Base-by-base conservation (phyloP, 768 basidiomycete species). In the Hysterangium stoloniferum region DNA sequence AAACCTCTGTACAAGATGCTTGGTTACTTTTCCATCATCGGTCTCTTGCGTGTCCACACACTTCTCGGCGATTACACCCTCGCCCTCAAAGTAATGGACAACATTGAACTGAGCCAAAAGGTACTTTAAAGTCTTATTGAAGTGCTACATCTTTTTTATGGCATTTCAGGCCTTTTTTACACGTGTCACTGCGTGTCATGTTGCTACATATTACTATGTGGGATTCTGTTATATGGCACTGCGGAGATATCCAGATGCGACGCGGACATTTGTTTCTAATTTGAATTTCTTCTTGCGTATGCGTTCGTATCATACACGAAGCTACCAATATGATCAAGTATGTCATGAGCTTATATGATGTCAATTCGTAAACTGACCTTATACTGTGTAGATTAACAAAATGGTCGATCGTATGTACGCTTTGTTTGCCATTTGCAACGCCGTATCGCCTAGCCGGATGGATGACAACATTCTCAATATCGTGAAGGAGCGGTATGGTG, bases 321-420 rank as follows among this genome's bases (percentile, higher is more conserved):
- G 88, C 62, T 95, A 95, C 64, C 93, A 97, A 63, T 96, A 96
- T 59, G 93, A 96, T 61, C 92, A 94, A 74, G 89, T 86, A 54
- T 29, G 69, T 50, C 15, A 11, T 11, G 24, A 13, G 22, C 25
- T 46, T 40, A 1, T 42, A 37, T 31, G 6, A 22, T 5, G 22
- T n/a, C 15, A 32, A n/a, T 48, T 15, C 40, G n/a, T 4, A 43
- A 27, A 33, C 15, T 13, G 49, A 35, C 2, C 31, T n/a, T 40
- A 6, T 17, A 37, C 54, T n/a, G n/a, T 4, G 32, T 58, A 91
- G 88, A 96, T 99, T 68, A 92, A 85, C 71, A 97, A 97, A 74
- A 94, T 88, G 15, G 94, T 91, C 3, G 96, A 99, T 62, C 74
- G 96, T 40, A 99, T 98, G 94, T 95, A 97, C 60, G 93, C 93